These are phyloP conservation scores for Magnaporthiopsis rhizophila DNA, from an alignment of 2,329 filamentous ascomycete species.

Conservation along the genomic window DNA sequence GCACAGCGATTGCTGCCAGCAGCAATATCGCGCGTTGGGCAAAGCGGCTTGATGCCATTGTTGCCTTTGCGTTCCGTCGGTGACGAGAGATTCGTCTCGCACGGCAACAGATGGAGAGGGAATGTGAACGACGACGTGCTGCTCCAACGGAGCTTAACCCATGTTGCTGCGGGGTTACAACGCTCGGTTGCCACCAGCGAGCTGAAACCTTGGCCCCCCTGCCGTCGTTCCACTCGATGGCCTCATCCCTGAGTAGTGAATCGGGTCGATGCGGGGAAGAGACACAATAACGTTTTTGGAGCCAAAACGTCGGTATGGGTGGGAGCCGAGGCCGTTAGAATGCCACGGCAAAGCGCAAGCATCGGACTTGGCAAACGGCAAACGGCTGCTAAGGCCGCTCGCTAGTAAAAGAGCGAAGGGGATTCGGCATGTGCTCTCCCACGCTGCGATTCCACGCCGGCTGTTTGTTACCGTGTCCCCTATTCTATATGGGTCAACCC, in stretches of 20 bases:
- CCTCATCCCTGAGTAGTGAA: not conserved
- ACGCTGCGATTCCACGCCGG: too few relatives aligned
- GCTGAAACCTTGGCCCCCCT: too few relatives aligned
- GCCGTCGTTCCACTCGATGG: not conserved
- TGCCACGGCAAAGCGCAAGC: not conserved
- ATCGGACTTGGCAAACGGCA: too few relatives aligned
- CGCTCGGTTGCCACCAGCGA: not conserved
- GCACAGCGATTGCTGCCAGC: conserved; percentile 3
- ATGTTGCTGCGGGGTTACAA: too few relatives aligned
- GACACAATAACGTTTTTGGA: not conserved
- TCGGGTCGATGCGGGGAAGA: not conserved
- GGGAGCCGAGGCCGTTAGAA: not conserved
- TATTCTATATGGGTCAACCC: too few relatives aligned
- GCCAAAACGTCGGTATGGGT: not conserved
- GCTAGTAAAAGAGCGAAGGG: too few relatives aligned
- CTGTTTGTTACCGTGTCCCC: too few relatives aligned
- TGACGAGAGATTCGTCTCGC: not conserved
- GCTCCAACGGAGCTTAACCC: not conserved
- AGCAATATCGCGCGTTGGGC: conserved; percentile 1
- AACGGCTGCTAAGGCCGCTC: not conserved
- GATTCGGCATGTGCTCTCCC: too few relatives aligned
- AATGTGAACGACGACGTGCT: not conserved
- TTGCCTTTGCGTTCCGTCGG: not conserved
- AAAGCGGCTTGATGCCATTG: not conserved
- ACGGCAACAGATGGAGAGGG: not conserved